These are phyloP conservation scores for Carex pumila DNA, from an alignment of 176 grass and related monocot genomes.

Conservation along the genomic window DNA sequence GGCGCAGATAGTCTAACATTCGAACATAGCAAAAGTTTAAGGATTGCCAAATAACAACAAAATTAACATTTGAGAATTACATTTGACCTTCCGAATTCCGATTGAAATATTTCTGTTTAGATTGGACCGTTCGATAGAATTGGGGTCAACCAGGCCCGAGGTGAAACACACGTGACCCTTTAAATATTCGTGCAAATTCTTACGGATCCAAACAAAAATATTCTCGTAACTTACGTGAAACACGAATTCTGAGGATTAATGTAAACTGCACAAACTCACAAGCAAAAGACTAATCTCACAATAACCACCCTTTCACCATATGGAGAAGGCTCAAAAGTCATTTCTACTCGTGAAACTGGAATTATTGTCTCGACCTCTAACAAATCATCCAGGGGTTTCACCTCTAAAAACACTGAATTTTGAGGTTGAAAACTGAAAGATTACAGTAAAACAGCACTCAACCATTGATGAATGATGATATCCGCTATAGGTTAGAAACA, in stretches of 20 bases:
- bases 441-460: not conserved
- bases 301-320: not conserved
- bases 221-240: too few species aligned
- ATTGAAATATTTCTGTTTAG: too few species aligned
- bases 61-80: not conserved
- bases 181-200: too few species aligned
- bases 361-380: not conserved
- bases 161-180: too few species aligned
- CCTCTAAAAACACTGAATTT: not conserved
- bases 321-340: not conserved
- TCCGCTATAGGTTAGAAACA: not conserved
- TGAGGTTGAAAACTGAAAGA: not conserved
- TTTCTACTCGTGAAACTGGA: not conserved
- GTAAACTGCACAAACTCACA: not conserved
- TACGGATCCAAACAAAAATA: too few species aligned
- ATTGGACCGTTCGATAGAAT: too few species aligned
- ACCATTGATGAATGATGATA: not conserved
- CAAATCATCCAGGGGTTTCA: not conserved
- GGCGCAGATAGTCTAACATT: too few species aligned
- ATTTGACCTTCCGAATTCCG: too few species aligned
- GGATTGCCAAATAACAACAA: not conserved
- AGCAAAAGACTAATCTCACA: not conserved
- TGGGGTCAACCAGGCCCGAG: too few species aligned
- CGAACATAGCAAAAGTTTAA: not conserved
- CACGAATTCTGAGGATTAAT: not conserved